Percentiles rank a stretch among this genome's conserved stretches.
Conservation (phyloP, 1,284 basidiomycete genomes). For the Boletellus sp. region DNA sequence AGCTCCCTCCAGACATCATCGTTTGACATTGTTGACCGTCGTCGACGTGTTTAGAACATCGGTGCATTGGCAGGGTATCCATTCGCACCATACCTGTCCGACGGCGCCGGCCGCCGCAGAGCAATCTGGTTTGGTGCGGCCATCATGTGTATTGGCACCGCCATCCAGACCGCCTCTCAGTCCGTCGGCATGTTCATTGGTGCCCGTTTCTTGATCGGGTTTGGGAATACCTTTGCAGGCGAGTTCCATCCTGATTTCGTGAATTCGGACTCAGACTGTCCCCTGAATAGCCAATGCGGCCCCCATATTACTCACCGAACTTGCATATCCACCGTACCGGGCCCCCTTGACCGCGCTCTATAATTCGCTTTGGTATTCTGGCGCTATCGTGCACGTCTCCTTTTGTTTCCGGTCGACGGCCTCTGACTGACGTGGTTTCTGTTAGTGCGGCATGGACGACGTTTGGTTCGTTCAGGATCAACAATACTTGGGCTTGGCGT, state of each 20-base stretch:
- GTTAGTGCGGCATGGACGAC: constrained; percentile 70
- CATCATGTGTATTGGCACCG: constrained; percentile 64
- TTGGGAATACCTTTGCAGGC: constrained; percentile 73
- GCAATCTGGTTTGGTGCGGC: constrained; percentile 60
- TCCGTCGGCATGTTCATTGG: constrained; percentile 81
- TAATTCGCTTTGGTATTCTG: constrained; percentile 79
- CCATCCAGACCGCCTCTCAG: constrained; percentile 66
- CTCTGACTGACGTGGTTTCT: neutral
- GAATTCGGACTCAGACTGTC: neutral
- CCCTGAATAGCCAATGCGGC: constrained; percentile 51
- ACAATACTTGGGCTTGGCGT: constrained; percentile 70
- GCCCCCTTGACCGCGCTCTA: constrained; percentile 68
- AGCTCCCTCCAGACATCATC: constrained; percentile 12
- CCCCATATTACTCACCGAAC: constrained; percentile 72
- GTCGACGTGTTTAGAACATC: constrained; percentile 48
- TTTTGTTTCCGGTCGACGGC: neutral
- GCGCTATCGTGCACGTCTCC: constrained; percentile 58
- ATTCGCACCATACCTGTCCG: constrained; percentile 67
- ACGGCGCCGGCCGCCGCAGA: constrained; percentile 61
- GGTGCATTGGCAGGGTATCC: constrained; percentile 65
- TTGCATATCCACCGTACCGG: constrained; percentile 75
- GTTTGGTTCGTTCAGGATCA: constrained; percentile 69
- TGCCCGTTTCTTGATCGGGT: constrained; percentile 76
- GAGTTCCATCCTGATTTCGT: constrained; percentile 15
- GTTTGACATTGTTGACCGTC: constrained; percentile 2